Conservation (phyloP, 495 filamentous ascomycete species). For the Annulohypoxylon nitens region DNA sequence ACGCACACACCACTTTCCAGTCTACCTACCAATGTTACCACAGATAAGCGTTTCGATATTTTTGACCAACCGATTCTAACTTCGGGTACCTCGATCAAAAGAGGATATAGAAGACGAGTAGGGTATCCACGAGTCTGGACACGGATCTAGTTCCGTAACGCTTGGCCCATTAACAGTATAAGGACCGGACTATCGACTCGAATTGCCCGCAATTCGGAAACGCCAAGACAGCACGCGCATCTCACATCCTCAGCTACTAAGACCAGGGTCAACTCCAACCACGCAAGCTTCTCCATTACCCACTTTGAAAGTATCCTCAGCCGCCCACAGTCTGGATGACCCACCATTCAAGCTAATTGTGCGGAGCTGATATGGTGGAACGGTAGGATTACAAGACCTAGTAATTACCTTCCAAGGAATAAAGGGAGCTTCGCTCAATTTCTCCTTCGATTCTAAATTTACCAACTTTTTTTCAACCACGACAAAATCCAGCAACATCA, state of each 20-base stretch:
- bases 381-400: conserved; percentile 44
- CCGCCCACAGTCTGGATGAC: conserved; percentile 44
- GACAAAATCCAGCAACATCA: neutral
- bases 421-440: conserved; percentile 17
- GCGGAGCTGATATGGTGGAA: conserved; percentile 46
- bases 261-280: conserved; percentile 37
- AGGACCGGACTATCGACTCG: conserved; percentile 45
- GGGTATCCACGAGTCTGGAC: conserved; percentile 33
- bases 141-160: conserved; percentile 39
- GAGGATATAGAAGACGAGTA: conserved; percentile 23
- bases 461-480: conserved; percentile 11
- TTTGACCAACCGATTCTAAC: conserved; percentile 18
- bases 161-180: conserved; percentile 33
- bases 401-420: conserved; percentile 35
- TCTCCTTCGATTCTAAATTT: conserved; percentile 18
- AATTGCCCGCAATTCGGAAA: conserved; percentile 50
- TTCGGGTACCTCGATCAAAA: conserved; percentile 22
- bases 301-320: conserved; percentile 26
- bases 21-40: conserved; percentile 5
- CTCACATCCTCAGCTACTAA: conserved; percentile 33
- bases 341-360: conserved; percentile 37
- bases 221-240: conserved; percentile 48
- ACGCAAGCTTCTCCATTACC: conserved; percentile 44
- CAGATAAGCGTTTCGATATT: conserved; percentile 13
- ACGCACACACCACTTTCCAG: conserved; percentile 8